Evolutionary conservation across 148 eudicot genomes (phyloP).

Genomic region (Chenopodium album): DNA sequence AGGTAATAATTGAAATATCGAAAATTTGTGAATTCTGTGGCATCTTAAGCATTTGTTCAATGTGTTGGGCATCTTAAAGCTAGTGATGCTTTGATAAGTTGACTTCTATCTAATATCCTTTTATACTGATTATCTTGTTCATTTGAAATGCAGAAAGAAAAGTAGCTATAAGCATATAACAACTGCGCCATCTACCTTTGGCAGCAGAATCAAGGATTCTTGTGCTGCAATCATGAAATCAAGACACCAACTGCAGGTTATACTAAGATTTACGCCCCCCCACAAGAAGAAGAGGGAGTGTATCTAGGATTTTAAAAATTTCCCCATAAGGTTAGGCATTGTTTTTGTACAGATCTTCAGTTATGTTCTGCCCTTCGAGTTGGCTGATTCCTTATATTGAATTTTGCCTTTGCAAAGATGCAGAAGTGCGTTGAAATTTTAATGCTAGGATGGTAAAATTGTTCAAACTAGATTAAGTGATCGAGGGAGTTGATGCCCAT

Average conservation of each 20-base stretch:
- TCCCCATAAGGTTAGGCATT: conserved; percentile 18
- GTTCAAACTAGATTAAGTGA: neutral
- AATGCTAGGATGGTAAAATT: conserved; percentile 1
- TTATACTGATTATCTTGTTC: neutral
- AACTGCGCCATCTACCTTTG: conserved; percentile 5
- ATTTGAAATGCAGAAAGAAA: conserved; percentile 23
- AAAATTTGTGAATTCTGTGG: neutral
- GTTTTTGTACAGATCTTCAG: conserved; percentile 34
- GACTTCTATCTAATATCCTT: neutral
- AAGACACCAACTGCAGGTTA: conserved; percentile 12
- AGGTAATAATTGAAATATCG: no score
- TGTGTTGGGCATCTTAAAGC: neutral
- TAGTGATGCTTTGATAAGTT: neutral
- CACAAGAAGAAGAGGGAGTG: conserved; percentile 15
- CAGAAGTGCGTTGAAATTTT: conserved; percentile 11
- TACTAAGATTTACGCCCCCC: conserved; percentile 19
- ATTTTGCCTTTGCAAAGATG: conserved; percentile 20
- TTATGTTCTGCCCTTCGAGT: conserved; percentile 3
- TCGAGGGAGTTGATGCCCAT: neutral
- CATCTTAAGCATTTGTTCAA: neutral
- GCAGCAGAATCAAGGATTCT: neutral
- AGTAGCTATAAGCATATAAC: neutral
- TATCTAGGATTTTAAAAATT: conserved; percentile 9
- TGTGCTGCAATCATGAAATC: conserved; percentile 8
- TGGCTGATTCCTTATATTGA: conserved; percentile 1